A percentile compares a stretch with the other conserved stretches of the same genome.
Conservation (phyloP, 257 asterid genomes). For the Solanum gracilifrons region DNA sequence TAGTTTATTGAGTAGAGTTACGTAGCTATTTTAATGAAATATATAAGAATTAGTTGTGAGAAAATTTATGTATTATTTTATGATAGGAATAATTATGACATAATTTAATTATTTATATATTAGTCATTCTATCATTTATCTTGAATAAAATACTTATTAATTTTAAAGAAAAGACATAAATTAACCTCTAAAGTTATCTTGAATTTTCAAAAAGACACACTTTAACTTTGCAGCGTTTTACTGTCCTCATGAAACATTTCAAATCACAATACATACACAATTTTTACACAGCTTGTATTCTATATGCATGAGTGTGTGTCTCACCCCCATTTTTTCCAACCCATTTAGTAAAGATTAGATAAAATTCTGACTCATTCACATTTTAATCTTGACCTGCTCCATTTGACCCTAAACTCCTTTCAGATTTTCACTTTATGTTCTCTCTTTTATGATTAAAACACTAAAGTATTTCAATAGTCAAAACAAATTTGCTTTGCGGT, state of each 20-base stretch:
- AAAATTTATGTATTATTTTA: neutral
- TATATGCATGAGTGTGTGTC: neutral
- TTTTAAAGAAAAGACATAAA: no score
- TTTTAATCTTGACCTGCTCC: no score
- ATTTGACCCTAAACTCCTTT: neutral
- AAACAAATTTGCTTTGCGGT: neutral
- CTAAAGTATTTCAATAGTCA: neutral
- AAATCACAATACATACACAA: neutral
- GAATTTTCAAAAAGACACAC: no score
- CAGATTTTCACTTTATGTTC: no score
- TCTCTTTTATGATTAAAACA: neutral
- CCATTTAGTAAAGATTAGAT: neutral
- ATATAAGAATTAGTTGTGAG: neutral
- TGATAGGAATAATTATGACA: neutral
- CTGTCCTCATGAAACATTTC: neutral
- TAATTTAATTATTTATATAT: neutral
- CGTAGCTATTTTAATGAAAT: neutral
- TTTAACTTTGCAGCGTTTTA: no score
- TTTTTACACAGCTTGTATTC: neutral
- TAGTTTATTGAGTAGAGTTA: neutral
- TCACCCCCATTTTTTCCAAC: neutral
- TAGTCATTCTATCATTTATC: neutral
- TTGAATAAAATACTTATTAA: neutral
- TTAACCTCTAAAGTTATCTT: rapidly evolving
- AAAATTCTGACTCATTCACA: neutral